Base-by-base conservation (phyloP, 2,329 filamentous ascomycete genomes). In the Pseudogymnoascus destructans region DNA sequence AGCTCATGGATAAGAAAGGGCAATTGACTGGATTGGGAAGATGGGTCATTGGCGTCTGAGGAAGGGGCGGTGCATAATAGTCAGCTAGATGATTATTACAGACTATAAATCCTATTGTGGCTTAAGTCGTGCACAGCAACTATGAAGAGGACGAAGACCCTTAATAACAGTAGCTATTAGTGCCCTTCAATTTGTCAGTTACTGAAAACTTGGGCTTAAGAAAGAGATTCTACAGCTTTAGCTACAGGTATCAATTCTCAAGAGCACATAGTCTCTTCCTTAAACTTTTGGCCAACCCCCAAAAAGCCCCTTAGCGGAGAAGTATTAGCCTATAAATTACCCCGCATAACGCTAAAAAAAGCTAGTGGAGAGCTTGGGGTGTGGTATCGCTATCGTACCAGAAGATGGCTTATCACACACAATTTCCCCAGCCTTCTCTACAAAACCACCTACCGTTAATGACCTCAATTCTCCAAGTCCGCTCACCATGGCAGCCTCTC, bases 1-100 rank as follows among this genome's bases (percentile, higher is more conserved):
- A 75, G 65, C 68, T 77, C 61, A 73, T 77, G 73, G 72, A 74
- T 54, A 59, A 59, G 8, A 66, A 74, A 58, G 74, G 73, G 3
- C 66, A 64, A 17, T 73, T 74, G 55, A 76, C 70, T 7, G 60
- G 64, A 4, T 63, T 71, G 61, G 52, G 52, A n/a, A 36, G 33
- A 30, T 55, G 52, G 52, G 52, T 55, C 3, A 5, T 55, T 55
- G 52, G 52, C 5, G 3, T 55, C 13, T 55, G 68, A 68, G 67
- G 54, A 63, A n/a, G 62, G 62, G 58, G 63, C 65, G 40, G 65
- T 67, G 63, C 46, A 59, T 54, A 60, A 67, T n/a, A 46, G 21
- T 13, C 8, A 25, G 11, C 11, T 6, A 13, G 38, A 23, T 5
- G 10, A 3, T 42, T 23, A 42, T 5, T 3, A n/a, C 5, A 46